Base-by-base conservation (phyloP, 495 filamentous ascomycete species). In the Annulohypoxylon moriforme region DNA sequence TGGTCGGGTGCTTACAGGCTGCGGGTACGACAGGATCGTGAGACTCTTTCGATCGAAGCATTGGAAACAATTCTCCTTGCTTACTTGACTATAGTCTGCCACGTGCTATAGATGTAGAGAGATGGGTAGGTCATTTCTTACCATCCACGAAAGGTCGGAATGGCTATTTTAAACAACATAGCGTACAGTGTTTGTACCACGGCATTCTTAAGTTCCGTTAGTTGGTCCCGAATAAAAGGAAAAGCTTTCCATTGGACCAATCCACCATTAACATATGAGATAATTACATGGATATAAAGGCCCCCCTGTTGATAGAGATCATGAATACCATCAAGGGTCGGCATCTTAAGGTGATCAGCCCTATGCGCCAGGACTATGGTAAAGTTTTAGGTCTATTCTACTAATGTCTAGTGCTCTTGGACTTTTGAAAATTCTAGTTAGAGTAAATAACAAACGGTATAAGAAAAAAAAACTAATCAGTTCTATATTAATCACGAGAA, bases 271-370 rank as follows among this genome's bases (percentile, higher is more conserved):
- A 73, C 33, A 63, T 3, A 18, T 56, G 60, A 69, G 62, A 69
- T 73, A 72, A 69, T 66, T 66, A 73, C 71, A 69, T 73, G 71
- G 71, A 63, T 73, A 22, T 1, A n/a, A 14, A 33, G 16, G 31
- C 52, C 67, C 67, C 67, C 67, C 33, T 64, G 67, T 52, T 14
- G 13, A 53, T 38, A 33, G 36, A 66, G 62, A 67, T 69, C 62
- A 62, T 14, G 31, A 68, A 56, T 47, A 27, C 10, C 44, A 49
- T 68, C 60, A 60, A 59, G 64, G 70, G 61, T 67, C 56, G 56
- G 65, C 56, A 66, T 20, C 46, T 60, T 47, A 38, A 58, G 24
- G 31, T 59, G 52, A 36, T 73, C 71, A 73, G 71, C 71, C 71
- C 66, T 73, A 73, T 73, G 66, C 66, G 66, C 71, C 71, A 67